These are phyloP conservation scores for Saccharomycopsis sp. DNA, from an alignment of 805 yeast genomes.

Conservation along the genomic window DNA sequence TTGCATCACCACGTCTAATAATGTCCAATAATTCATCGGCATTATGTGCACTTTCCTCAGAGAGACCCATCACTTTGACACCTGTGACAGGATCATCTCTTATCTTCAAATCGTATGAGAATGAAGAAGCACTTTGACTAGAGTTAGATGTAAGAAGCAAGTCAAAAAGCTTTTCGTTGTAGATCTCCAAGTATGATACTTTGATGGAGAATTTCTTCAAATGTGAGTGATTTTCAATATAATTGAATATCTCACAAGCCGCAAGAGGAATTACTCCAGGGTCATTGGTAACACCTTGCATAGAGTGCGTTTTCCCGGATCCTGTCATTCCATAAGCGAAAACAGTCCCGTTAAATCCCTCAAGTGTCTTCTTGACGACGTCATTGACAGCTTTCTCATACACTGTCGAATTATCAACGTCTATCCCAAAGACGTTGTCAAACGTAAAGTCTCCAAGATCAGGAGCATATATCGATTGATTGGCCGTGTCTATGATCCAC, in stretches of 20 bases:
- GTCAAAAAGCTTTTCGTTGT: conserved; percentile 82
- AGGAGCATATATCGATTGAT: conserved; percentile 30
- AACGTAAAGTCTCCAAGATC: conserved; percentile 64
- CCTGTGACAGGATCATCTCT: conserved; percentile 73
- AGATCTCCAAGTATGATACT: conserved; percentile 77
- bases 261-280: conserved; percentile 72
- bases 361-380: conserved; percentile 47
- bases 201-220: conserved; percentile 39
- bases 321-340: conserved; percentile 97
- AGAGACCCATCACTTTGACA: conserved; percentile 67
- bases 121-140: conserved; percentile 10
- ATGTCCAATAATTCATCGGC: conserved; percentile 54
- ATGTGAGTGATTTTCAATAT: conserved; percentile 28
- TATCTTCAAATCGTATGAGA: conserved; percentile 51
- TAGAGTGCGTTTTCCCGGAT: conserved; percentile 82
- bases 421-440: conserved; percentile 70
- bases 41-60: conserved; percentile 49
- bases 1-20: conserved; percentile 63
- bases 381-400: conserved; percentile 50
- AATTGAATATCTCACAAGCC: conserved; percentile 50
- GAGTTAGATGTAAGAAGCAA: conserved; percentile 40
- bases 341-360: conserved; percentile 81
- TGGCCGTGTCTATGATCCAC: conserved; percentile 29
- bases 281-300: conserved; percentile 61
- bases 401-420: conserved; percentile 47